Percentiles rank a stretch among this genome's conserved stretches.
Evolutionary conservation across 352 stramenopile genomes (phyloP).

Genomic region (Phytophthora sp.): DNA sequence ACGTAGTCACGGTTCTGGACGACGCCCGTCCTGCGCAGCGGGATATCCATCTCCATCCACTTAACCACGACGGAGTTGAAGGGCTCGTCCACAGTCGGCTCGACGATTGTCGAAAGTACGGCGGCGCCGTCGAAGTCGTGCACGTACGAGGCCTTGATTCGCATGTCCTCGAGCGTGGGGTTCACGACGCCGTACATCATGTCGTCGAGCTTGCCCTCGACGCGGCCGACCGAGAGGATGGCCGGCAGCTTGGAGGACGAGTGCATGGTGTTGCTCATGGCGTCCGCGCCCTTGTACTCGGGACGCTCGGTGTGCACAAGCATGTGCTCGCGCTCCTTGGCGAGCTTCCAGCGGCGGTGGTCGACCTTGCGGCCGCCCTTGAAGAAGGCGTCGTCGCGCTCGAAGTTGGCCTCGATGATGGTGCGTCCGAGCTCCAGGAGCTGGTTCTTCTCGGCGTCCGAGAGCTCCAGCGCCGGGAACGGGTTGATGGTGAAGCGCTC

Average conservation of each 20-base stretch:
- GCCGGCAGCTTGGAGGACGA: constrained; percentile 34
- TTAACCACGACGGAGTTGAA: constrained; percentile 47
- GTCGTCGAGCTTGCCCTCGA: constrained; percentile 42
- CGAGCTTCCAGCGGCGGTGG: constrained; percentile 38
- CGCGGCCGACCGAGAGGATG: constrained; percentile 36
- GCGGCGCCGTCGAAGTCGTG: constrained; percentile 36
- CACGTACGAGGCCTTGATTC: constrained; percentile 47
- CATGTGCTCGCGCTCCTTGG: constrained; percentile 43
- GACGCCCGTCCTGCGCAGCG: constrained; percentile 35
- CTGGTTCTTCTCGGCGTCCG: constrained; percentile 39
- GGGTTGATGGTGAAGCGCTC: constrained; percentile 48
- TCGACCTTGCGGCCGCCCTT: constrained; percentile 34
- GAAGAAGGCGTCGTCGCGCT: constrained; percentile 40
- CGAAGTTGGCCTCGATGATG: constrained; percentile 43
- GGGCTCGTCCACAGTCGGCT: constrained; percentile 31
- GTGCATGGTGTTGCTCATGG: constrained; percentile 30
- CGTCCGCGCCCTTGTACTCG: constrained; percentile 33
- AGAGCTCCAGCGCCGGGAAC: constrained; percentile 41
- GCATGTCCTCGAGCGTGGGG: constrained; percentile 41
- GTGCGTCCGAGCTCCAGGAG: constrained; percentile 40
- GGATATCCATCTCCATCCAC: constrained; percentile 53
- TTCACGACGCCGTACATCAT: constrained; percentile 50
- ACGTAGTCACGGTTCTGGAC: constrained; percentile 70
- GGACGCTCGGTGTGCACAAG: constrained; percentile 38
- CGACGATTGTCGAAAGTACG: constrained; percentile 43